Conservation (phyloP, 2,329 filamentous ascomycete genomes). For the Colletotrichum melonis region DNA sequence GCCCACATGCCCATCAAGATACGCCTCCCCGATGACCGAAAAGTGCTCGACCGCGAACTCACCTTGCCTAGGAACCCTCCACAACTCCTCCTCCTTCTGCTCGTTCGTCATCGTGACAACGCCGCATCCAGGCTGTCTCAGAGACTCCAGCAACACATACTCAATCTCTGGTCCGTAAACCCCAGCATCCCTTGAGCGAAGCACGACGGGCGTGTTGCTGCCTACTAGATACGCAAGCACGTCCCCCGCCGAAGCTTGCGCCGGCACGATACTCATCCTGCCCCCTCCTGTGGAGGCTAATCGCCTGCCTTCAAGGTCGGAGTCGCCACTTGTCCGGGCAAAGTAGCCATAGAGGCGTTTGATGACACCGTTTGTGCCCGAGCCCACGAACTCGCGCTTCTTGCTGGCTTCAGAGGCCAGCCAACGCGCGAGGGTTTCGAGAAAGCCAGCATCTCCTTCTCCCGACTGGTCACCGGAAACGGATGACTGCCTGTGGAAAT, state of each 20-base stretch:
- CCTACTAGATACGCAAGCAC: background rate
- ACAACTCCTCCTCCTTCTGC: background rate
- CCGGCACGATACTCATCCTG: background rate
- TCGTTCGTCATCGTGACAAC: background rate
- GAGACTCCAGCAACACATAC: background rate
- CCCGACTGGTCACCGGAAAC: too few relatives aligned
- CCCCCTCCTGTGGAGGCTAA: background rate
- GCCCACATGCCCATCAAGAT: background rate
- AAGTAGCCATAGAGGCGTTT: background rate
- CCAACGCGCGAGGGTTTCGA: background rate
- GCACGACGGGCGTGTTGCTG: background rate
- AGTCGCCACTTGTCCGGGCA: background rate
- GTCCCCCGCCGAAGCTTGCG: background rate
- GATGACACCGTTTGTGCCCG: background rate
- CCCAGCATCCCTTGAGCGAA: background rate
- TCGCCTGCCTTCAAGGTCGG: background rate
- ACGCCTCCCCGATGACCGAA: constrained; percentile 9
- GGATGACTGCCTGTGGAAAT: background rate
- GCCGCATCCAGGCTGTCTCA: background rate
- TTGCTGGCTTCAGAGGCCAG: background rate
- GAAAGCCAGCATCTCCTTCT: background rate
- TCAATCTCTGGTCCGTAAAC: background rate
- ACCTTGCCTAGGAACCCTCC: background rate
- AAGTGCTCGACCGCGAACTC: background rate
- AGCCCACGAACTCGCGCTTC: background rate